These are phyloP conservation scores for Scheffersomyces lignicola DNA, from an alignment of 1,139 yeast species.

Conservation along the genomic window DNA sequence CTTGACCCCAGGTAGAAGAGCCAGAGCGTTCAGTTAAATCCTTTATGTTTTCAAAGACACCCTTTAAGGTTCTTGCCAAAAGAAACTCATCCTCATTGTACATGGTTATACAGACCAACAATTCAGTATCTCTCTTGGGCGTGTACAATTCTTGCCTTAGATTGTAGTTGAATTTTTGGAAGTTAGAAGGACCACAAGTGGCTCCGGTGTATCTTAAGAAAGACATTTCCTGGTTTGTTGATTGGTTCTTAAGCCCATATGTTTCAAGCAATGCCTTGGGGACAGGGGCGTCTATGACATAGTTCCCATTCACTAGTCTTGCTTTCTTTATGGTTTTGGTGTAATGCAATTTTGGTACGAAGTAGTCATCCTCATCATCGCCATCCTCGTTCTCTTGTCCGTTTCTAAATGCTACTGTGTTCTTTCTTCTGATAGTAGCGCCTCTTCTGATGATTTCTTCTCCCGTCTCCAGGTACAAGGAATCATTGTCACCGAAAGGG, in stretches of 20 bases:
- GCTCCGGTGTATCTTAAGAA: conserved; percentile 81
- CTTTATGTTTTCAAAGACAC: conserved; percentile 71
- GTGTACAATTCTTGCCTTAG: conserved; percentile 67
- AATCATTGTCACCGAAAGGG: conserved; percentile 50
- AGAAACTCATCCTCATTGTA: conserved; percentile 78
- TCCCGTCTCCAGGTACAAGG: conserved; percentile 44
- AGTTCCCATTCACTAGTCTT: conserved; percentile 64
- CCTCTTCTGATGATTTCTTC: conserved; percentile 38
- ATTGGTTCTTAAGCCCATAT: conserved; percentile 48
- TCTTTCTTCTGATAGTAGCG: conserved; percentile 27
- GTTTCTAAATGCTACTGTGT: conserved; percentile 13
- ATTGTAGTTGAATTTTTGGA: conserved; percentile 55
- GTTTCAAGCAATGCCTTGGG: conserved; percentile 58
- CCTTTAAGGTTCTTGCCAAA: conserved; percentile 71
- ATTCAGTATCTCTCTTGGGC: conserved; percentile 69
- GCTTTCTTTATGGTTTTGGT: conserved; percentile 53
- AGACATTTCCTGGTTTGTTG: conserved; percentile 59
- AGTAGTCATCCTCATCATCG: conserved; percentile 39
- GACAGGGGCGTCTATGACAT: conserved; percentile 79
- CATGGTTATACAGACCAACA: conserved; percentile 75
- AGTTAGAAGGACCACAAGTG: conserved; percentile 75
- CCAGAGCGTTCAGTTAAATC: conserved; percentile 57
- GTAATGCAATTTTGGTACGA: conserved; percentile 43
- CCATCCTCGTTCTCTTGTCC: conserved; percentile 18
- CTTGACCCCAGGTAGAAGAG: conserved; percentile 74